Percentiles rank a stretch among this genome's conserved stretches.
These are phyloP conservation scores for Quercus lobata DNA, from an alignment of 331 rosid species.

Conservation along the genomic window DNA sequence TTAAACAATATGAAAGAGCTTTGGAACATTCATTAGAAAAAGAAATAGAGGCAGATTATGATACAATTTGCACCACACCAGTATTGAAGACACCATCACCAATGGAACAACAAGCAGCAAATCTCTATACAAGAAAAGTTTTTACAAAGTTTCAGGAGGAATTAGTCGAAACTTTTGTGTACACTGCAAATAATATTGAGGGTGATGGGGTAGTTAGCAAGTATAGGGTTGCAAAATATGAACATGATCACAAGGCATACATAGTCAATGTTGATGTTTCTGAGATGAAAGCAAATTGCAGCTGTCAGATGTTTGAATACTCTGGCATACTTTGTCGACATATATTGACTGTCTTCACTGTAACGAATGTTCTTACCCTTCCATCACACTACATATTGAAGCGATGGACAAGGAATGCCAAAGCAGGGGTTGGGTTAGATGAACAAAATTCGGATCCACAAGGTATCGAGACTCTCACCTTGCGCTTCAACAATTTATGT, in stretches of 20 bases:
- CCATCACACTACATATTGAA: slow-evolving; percentile 65
- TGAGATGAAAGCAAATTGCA: slow-evolving; percentile 57
- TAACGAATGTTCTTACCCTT: slow-evolving; percentile 79
- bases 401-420: slow-evolving; percentile 79
- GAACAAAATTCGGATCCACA: slow-evolving; percentile 39
- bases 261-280: slow-evolving; percentile 45
- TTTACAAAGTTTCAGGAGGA: slow-evolving; percentile 80
- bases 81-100: slow-evolving; percentile 78
- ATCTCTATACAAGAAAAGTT: slow-evolving; percentile 56
- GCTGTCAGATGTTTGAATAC: slow-evolving; percentile 87
- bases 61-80: slow-evolving; percentile 58
- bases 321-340: slow-evolving; percentile 70
- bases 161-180: slow-evolving; percentile 70
- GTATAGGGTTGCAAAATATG: slow-evolving; percentile 76
- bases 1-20: slow-evolving; percentile 70
- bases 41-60: slow-evolving; percentile 68
- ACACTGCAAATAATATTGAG: slow-evolving; percentile 62
- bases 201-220: slow-evolving; percentile 45
- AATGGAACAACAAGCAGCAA: slow-evolving; percentile 85
- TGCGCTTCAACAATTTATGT: slow-evolving; percentile 64
- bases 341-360: slow-evolving; percentile 75
- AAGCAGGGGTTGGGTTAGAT: slow-evolving; percentile 30
- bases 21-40: slow-evolving; percentile 56
- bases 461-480: slow-evolving; percentile 45
- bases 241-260: slow-evolving; percentile 59